Conservation (phyloP, 202 grass and related monocot genomes). For the Zoysia matrella region DNA sequence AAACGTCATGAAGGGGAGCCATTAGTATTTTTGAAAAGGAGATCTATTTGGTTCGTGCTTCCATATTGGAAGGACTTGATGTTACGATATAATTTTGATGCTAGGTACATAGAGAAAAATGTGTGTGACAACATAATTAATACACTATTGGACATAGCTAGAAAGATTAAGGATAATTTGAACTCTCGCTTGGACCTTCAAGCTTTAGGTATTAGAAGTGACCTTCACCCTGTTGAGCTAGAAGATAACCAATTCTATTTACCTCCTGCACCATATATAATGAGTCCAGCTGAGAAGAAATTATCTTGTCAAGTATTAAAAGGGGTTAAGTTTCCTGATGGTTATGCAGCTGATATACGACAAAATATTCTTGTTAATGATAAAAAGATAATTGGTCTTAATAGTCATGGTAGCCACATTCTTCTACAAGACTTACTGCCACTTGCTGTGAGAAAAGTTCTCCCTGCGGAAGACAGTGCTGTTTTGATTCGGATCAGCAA, state of each 20-base stretch:
- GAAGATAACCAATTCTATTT: background rate
- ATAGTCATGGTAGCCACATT: conserved; percentile 3
- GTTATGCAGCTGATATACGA: background rate
- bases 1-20: background rate
- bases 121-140: too few relatives aligned
- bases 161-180: too few relatives aligned
- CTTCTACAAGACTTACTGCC: background rate
- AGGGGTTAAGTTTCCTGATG: background rate
- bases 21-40: background rate
- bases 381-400: background rate
- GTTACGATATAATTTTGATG: too few relatives aligned
- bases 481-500: background rate
- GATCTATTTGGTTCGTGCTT: background rate
- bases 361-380: background rate
- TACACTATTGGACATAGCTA: too few relatives aligned
- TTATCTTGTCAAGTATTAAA: too few relatives aligned
- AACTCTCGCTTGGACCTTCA: too few relatives aligned
- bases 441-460: background rate
- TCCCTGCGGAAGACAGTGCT: background rate
- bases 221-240: background rate
- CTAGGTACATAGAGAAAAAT: too few relatives aligned
- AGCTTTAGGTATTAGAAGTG: too few relatives aligned
- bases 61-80: too few relatives aligned
- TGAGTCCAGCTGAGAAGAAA: too few relatives aligned
- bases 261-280: too few relatives aligned